phyloP scores from a whole-genome alignment of 805 yeast species.

The Saturnispora sanitii region DNA sequence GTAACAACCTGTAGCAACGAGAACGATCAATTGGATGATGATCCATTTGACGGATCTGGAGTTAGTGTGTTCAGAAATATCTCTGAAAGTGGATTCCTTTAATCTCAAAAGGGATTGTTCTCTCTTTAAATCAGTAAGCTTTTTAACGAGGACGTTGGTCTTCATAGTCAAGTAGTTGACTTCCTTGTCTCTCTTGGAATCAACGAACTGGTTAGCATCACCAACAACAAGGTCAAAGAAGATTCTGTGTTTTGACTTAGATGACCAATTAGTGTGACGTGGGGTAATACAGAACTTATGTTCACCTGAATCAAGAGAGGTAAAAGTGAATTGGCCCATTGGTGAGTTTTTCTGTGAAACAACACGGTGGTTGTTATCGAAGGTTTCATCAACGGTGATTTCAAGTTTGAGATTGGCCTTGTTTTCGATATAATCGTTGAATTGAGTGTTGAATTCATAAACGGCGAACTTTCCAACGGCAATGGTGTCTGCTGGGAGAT shows the following conservation, averaged over 20 bases:
- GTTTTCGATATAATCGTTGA: slow-evolving; percentile 36
- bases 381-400: slow-evolving; percentile 67
- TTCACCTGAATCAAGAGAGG: slow-evolving; percentile 68
- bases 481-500: slow-evolving; percentile 65
- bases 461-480: slow-evolving; percentile 73
- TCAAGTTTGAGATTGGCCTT: slow-evolving; percentile 50
- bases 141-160: slow-evolving; percentile 45
- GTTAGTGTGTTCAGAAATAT: slow-evolving; percentile 61
- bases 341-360: slow-evolving; percentile 59
- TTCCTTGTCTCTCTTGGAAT: slow-evolving; percentile 54
- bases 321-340: slow-evolving; percentile 61
- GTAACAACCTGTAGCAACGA: slow-evolving; percentile 61
- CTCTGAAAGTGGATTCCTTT: slow-evolving; percentile 65
- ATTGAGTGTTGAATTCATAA: slow-evolving; percentile 43
- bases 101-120: slow-evolving; percentile 64
- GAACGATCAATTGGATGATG: slow-evolving; percentile 51
- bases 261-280: slow-evolving; percentile 36
- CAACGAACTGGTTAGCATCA: slow-evolving; percentile 50
- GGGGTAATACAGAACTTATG: slow-evolving; percentile 68
- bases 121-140: slow-evolving; percentile 49
- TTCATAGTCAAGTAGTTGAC: slow-evolving; percentile 47
- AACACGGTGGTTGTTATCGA: slow-evolving; percentile 69
- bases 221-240: slow-evolving; percentile 63
- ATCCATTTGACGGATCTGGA: slow-evolving; percentile 68
- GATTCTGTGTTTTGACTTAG: slow-evolving; percentile 48